Conservation (phyloP, 805 yeast genomes). For the Cyberlindnera nakhonratchasimensis region DNA sequence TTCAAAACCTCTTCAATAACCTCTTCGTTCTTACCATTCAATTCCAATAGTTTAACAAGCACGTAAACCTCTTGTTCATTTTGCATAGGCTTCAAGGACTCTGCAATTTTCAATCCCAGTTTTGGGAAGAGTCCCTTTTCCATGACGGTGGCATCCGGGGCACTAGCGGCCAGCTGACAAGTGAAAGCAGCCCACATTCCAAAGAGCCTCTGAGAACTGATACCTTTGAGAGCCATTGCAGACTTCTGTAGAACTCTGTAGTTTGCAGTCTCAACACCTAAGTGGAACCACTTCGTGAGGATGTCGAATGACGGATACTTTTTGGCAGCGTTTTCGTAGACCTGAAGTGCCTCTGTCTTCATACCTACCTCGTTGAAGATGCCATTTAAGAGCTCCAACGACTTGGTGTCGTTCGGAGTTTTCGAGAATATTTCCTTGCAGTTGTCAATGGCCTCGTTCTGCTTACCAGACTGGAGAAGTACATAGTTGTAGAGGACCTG, state of each 20-base stretch:
- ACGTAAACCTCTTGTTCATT: conserved; percentile 67
- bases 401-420: conserved; percentile 51
- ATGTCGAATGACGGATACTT: conserved; percentile 50
- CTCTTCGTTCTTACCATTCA: conserved; percentile 25
- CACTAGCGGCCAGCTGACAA: conserved; percentile 40
- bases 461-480: conserved; percentile 31
- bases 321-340: conserved; percentile 56
- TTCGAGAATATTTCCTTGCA: conserved; percentile 26
- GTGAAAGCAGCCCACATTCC: conserved; percentile 57
- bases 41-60: conserved; percentile 46
- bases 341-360: conserved; percentile 40
- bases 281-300: conserved; percentile 54
- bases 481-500: conserved; percentile 33
- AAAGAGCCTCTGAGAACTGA: conserved; percentile 35
- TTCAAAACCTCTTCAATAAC: conserved; percentile 32
- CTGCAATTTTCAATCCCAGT: conserved; percentile 57
- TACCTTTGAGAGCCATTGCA: conserved; percentile 40
- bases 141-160: conserved; percentile 35
- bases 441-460: conserved; percentile 28
- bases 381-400: conserved; percentile 46
- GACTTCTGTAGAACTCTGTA: conserved; percentile 52
- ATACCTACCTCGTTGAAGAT: conserved; percentile 41
- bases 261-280: conserved; percentile 46
- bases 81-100: conserved; percentile 46
- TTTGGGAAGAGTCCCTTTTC: conserved; percentile 53